phyloP scores from a whole-genome alignment of 495 filamentous ascomycete genomes.

The Daldinia vernicosa region DNA sequence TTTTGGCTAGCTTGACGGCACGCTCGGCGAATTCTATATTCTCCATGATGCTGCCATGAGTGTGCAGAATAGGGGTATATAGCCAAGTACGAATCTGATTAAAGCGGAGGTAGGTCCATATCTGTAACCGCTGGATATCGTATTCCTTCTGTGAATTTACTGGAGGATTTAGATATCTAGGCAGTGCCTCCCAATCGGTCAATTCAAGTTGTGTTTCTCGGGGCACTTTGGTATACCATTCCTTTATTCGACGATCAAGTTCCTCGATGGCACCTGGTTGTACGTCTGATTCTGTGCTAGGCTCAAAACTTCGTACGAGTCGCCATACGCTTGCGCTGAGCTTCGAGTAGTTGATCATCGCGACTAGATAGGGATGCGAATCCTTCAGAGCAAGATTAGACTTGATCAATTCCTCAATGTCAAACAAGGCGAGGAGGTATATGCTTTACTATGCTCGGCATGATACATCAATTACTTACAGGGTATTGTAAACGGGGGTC shows the following conservation, averaged over 20 bases:
- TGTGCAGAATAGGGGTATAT: slow-evolving; percentile 82
- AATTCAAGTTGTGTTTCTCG: slow-evolving; percentile 49
- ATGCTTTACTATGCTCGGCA: neutral
- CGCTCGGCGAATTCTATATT: slow-evolving; percentile 73
- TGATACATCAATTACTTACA: slow-evolving; percentile 58
- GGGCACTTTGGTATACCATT: slow-evolving; percentile 71
- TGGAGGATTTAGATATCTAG: slow-evolving; percentile 40
- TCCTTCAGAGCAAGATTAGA: slow-evolving; percentile 60
- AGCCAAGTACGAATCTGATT: slow-evolving; percentile 87
- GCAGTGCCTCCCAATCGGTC: slow-evolving; percentile 46
- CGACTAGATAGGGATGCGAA: slow-evolving; percentile 72
- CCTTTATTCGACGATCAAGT: slow-evolving; percentile 77
- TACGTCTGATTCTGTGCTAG: slow-evolving; percentile 59
- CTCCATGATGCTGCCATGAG: slow-evolving; percentile 75
- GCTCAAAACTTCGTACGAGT: slow-evolving; percentile 66
- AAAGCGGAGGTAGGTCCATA: slow-evolving; percentile 72
- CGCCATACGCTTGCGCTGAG: slow-evolving; percentile 85
- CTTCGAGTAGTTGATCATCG: slow-evolving; percentile 80
- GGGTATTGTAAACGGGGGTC: slow-evolving; percentile 80
- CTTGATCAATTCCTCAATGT: neutral
- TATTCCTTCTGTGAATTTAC: slow-evolving; percentile 49
- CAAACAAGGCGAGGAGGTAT: neutral
- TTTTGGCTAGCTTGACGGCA: slow-evolving; percentile 79
- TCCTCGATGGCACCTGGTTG: slow-evolving; percentile 73
- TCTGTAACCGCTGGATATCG: slow-evolving; percentile 65